These are phyloP conservation scores for Phytophthora cryptogea DNA, from an alignment of 352 stramenopile species.

Conservation along the genomic window DNA sequence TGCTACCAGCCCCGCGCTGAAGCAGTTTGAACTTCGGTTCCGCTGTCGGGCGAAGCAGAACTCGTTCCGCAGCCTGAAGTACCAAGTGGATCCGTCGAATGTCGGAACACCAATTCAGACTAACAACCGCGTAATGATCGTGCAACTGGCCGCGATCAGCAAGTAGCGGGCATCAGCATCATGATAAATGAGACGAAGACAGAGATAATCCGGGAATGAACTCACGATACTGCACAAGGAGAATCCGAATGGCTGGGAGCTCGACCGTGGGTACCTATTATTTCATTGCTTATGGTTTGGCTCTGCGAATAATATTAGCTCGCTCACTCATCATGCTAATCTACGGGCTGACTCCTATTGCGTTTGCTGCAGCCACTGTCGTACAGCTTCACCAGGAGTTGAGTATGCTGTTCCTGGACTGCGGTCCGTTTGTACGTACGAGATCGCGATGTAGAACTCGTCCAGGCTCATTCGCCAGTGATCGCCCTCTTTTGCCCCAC, in stretches of 20 bases:
- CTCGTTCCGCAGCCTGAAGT: slow-evolving; percentile 67
- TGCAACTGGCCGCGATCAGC: slow-evolving; percentile 31
- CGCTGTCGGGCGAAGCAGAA: slow-evolving; percentile 50
- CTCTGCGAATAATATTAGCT: slow-evolving; percentile 23
- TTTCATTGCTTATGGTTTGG: slow-evolving; percentile 23
- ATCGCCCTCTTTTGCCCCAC: slow-evolving; percentile 15
- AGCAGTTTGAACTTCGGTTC: slow-evolving; percentile 34
- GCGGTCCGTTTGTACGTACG: slow-evolving; percentile 54
- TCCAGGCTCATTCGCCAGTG: slow-evolving; percentile 55
- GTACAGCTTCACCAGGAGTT: slow-evolving; percentile 60
- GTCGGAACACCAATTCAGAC: slow-evolving; percentile 53
- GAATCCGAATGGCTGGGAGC: neutral
- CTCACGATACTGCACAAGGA: neutral
- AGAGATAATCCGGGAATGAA: neutral
- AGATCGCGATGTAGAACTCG: slow-evolving; percentile 76
- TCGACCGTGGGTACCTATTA: slow-evolving; percentile 17
- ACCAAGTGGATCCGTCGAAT: slow-evolving; percentile 50
- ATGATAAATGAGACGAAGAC: slow-evolving; percentile 4
- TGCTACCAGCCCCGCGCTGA: slow-evolving; percentile 10
- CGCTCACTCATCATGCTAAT: slow-evolving; percentile 19
- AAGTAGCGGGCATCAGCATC: slow-evolving; percentile 9
- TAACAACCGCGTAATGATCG: slow-evolving; percentile 59
- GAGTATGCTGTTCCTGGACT: slow-evolving; percentile 37
- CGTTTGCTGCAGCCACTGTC: slow-evolving; percentile 77
- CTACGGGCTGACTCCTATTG: slow-evolving; percentile 41